Evolutionary conservation across 139 green algal genomes (phyloP).

Genomic region (Chlamydomonas schloesseri): DNA sequence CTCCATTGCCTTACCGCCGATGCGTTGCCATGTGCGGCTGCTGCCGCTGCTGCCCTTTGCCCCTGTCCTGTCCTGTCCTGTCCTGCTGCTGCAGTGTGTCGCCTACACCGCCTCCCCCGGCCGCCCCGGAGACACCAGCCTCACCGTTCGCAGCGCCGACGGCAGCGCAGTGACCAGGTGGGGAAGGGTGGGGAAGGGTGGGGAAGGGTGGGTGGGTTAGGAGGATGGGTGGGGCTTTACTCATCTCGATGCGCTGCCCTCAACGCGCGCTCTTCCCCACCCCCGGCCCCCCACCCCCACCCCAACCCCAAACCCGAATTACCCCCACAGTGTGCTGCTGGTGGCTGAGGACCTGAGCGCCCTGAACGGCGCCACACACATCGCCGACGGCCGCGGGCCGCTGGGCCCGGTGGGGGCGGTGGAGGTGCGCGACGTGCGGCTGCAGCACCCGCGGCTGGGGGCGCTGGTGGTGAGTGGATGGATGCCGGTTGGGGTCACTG

Average conservation of each 20-base stretch:
- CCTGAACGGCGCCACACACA: too few species aligned
- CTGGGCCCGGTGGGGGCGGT: conserved; percentile 2
- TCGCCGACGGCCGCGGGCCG: too few species aligned
- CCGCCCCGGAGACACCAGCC: background rate
- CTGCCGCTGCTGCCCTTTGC: too few species aligned
- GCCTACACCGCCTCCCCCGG: background rate
- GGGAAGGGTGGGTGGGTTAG: too few species aligned
- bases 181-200: too few species aligned
- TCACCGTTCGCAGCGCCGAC: background rate
- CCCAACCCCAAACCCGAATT: too few species aligned
- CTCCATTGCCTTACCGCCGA: too few species aligned
- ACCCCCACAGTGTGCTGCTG: background rate
- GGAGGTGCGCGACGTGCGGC: conserved; percentile 3
- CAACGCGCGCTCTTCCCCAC: too few species aligned
- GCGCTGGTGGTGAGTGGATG: background rate
- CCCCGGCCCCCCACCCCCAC: too few species aligned
- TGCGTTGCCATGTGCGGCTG: too few species aligned
- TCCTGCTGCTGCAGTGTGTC: background rate
- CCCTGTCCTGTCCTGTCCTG: background rate
- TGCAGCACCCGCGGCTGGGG: background rate
- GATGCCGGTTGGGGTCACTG: background rate
- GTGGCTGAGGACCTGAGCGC: background rate
- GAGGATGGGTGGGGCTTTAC: too few species aligned
- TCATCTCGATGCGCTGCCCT: too few species aligned
- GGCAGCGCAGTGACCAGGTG: background rate